phyloP scores from a whole-genome alignment of 306 rosid genomes.

The Spatholobus suberectus region DNA sequence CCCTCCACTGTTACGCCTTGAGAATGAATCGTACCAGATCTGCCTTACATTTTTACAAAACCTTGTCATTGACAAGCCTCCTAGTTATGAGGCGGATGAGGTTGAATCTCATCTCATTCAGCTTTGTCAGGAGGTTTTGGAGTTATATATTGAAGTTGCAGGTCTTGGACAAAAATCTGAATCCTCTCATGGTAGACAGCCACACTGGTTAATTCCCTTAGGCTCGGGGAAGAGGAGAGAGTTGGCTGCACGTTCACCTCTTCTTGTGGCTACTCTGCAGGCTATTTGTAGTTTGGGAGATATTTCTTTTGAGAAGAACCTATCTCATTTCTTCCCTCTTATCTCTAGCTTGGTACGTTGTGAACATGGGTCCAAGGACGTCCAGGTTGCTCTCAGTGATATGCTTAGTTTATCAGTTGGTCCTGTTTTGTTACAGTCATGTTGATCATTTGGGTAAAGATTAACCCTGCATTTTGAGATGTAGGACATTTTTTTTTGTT shows the following conservation, averaged over 20 bases:
- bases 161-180: slow-evolving; percentile 54
- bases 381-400: slow-evolving; percentile 86
- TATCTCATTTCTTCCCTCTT: slow-evolving; percentile 80
- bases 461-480: slow-evolving; percentile 56
- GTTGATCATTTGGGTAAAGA: slow-evolving; percentile 56
- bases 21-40: slow-evolving; percentile 88
- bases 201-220: slow-evolving; percentile 81
- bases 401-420: slow-evolving; percentile 90
- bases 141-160: slow-evolving; percentile 77
- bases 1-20: slow-evolving; percentile 95
- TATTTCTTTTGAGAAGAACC: slow-evolving; percentile 72
- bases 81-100: slow-evolving; percentile 61
- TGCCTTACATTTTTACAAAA: slow-evolving; percentile 92
- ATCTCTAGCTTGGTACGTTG: slow-evolving; percentile 85
- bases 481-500: slow-evolving; percentile 59
- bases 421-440: slow-evolving; percentile 79
- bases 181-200: slow-evolving; percentile 57
- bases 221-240: slow-evolving; percentile 92
- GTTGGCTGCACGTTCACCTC: slow-evolving; percentile 89
- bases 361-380: slow-evolving; percentile 94
- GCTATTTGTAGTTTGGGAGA: slow-evolving; percentile 81
- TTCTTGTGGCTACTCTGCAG: slow-evolving; percentile 90
- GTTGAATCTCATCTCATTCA: slow-evolving; percentile 74
- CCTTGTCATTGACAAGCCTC: slow-evolving; percentile 78
- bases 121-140: slow-evolving; percentile 82